Evolutionary conservation across 1,284 basidiomycete genomes (phyloP), one percentile per base, ranked within the genome.

Genomic region (Lentinula novae-zelandiae): DNA sequence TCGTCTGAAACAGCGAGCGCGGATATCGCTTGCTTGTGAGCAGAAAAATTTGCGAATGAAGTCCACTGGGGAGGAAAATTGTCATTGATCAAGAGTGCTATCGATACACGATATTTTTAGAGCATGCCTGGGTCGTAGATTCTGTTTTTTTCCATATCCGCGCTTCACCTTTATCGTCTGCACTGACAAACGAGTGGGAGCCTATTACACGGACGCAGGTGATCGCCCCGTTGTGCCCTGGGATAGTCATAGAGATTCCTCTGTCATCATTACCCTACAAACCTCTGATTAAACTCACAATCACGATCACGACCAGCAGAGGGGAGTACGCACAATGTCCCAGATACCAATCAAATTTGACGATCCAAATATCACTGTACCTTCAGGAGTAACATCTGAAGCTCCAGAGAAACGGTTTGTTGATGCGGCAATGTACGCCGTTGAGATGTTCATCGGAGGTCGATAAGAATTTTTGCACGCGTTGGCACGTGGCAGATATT

Each of bases 301-400:
- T 64, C 58, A 55, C 34, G 17, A 48, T 22, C 6, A 15, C 36
- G 34, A 49, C 42, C 13, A n/a, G 40, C 50, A 33, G 42, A 70
- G 80, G 68, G 27, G 62, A 83, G 83, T 60, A 52, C 62, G 39
- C 33, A 63, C 74, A 22, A 85, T 75, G 67, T 92, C 74, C 95
- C 95, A 97, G 10, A 96, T 73, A 5, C 89, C 86, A 27, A 97
- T 73, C 20, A 90, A 76, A 60, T 80, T 87, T n/a, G 86, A 86
- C 0, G 92, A 86, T 17, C 89, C 95, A 66, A 91, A 95, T 0
- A 87, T 91, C 42, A 93, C 75, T 1, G 90, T 73, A 2, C 87
- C 86, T 22, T 76, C 71, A 1, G 73, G 68, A 1, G 83, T 83
- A 2, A 82, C 73, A 68, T 84, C 81, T 9, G 87, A 87, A 1